Base-by-base conservation (phyloP, 768 basidiomycete genomes). In the Lentinula sp. region DNA sequence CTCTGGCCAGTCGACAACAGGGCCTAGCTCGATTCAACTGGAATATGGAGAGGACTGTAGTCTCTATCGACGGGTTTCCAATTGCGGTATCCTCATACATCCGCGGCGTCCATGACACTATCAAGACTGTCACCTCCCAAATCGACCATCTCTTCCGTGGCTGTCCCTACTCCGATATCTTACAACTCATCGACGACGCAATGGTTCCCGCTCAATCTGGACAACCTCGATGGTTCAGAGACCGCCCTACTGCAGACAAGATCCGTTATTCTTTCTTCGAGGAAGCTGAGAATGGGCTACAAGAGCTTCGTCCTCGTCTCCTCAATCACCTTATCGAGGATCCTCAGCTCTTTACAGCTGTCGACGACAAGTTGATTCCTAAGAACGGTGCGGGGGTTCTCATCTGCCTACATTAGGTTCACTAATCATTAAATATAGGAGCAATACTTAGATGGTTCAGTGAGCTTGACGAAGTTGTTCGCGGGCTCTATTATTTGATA, bases 401-500 rank as follows among this genome's bases (percentile, higher is more conserved):
- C 9, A 39, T 10, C 39, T 10, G 8, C 39, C 39, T 39, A 39
- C 8, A 2, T 13, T 33, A 4, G 7, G 3, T 39, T 12, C 16
- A 8, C 28, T 55, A 12, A 10, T 28, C 23, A 0, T 33, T 45
- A 16, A 23, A 6, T 50, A 2, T n/a, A 57, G 56, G 23, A 7
- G 15, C 2, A 2, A 23, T 57, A 6, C 6, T 18, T 15, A 1
- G 15, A 1, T 57, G 56, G 56, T 46, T 67, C 1, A 2, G 33
- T 0, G 32, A 67, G 4, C 51, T 67, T 0, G 57, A 67, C 9
- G 32, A 67, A 6, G 55, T 66, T 0, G 43, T 66, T 0, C 60
- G 39, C 0, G 59, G 56, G n/a, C 57, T 63, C 48, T 67, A 59
- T 20, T 67, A 62, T 20, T 49, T 53, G 1, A 23, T 67, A 0